Percentiles rank a stretch among this genome's conserved stretches.
Evolutionary conservation across 192 early-diverging fungal species (phyloP).

Genomic region (Spinellus fusiger): DNA sequence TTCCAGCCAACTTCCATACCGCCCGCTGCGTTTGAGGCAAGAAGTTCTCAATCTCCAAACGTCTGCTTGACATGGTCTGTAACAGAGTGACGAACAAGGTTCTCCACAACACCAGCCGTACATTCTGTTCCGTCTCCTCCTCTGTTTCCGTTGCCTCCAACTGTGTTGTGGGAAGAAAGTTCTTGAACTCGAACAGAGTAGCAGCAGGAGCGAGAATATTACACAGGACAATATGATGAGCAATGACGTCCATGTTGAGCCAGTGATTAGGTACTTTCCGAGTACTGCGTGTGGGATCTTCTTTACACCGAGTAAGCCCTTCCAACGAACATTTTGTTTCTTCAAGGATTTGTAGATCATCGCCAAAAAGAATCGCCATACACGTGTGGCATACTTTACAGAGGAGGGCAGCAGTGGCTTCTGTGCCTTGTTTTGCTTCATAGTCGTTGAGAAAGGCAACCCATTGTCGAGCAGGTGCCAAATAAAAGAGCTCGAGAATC

Average conservation of each 20-base stretch:
- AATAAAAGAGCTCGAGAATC: constrained; percentile 25
- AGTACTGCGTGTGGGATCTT: constrained; percentile 1
- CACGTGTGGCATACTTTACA: constrained; percentile 20
- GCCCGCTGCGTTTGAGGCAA: constrained; percentile 49
- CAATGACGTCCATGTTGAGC: constrained; percentile 36
- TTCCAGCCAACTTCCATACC: constrained; percentile 51
- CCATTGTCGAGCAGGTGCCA: constrained; percentile 25
- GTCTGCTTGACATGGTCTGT: constrained; percentile 45
- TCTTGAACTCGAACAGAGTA: constrained; percentile 9
- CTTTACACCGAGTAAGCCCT: neutral
- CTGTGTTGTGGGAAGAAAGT: constrained; percentile 12
- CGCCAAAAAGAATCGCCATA: constrained; percentile 28
- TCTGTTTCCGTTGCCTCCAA: neutral
- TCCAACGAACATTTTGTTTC: neutral
- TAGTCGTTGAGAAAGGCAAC: constrained; percentile 4
- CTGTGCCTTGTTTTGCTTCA: constrained; percentile 8
- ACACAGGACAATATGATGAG: constrained; percentile 32
- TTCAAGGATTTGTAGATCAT: constrained; percentile 1
- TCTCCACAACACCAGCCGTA: constrained; percentile 14
- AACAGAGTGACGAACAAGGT: constrained; percentile 34
- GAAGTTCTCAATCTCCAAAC: constrained; percentile 52
- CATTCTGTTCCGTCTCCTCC: neutral
- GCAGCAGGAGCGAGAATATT: constrained; percentile 22
- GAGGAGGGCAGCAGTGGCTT: constrained; percentile 14
- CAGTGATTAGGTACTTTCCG: constrained; percentile 22